phyloP scores from a whole-genome alignment of 2,329 filamentous ascomycete genomes.

The Colletotrichum tanaceti region DNA sequence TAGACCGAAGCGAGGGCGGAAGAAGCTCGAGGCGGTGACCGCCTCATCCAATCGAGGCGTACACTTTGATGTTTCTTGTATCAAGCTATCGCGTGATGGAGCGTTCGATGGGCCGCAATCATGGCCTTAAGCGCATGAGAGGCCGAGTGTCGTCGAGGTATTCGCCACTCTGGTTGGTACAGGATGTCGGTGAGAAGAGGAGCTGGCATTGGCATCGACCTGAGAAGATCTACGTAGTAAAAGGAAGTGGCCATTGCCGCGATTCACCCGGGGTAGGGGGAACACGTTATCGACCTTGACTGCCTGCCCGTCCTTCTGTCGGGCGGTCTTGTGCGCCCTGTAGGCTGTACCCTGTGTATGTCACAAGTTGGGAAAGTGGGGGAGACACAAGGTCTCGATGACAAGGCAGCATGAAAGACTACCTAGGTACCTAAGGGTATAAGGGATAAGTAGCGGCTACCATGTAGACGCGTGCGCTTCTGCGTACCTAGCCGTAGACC shows the following conservation, averaged over 20 bases:
- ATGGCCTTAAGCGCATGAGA: conserved; percentile 1
- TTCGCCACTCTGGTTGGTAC: conserved; percentile 1
- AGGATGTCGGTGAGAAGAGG: conserved; percentile 8
- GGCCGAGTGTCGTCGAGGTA: neutral
- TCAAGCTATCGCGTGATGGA: neutral
- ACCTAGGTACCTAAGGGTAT: too few relatives aligned
- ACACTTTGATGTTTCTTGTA: conserved; percentile 13
- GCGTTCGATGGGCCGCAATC: neutral
- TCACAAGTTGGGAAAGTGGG: conserved; percentile 25
- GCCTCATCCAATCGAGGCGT: neutral
- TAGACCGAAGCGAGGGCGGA: neutral
- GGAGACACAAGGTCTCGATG: conserved; percentile 7
- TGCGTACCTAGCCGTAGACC: too few relatives aligned
- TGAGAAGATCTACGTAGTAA: neutral
- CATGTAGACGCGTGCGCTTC: neutral
- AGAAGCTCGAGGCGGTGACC: neutral
- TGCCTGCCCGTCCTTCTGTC: neutral
- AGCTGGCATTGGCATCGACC: too few relatives aligned
- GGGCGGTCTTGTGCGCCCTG: neutral
- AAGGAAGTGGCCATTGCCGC: neutral
- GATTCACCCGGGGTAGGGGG: neutral
- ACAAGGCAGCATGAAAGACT: neutral
- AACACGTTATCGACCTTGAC: conserved; percentile 1
- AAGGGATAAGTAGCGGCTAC: neutral
- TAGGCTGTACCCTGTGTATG: conserved; percentile 2